A percentile compares a stretch with the other conserved stretches of the same genome.
Evolutionary conservation across 2,329 filamentous ascomycete genomes (phyloP).

Genomic region (Cadophora gregata): DNA sequence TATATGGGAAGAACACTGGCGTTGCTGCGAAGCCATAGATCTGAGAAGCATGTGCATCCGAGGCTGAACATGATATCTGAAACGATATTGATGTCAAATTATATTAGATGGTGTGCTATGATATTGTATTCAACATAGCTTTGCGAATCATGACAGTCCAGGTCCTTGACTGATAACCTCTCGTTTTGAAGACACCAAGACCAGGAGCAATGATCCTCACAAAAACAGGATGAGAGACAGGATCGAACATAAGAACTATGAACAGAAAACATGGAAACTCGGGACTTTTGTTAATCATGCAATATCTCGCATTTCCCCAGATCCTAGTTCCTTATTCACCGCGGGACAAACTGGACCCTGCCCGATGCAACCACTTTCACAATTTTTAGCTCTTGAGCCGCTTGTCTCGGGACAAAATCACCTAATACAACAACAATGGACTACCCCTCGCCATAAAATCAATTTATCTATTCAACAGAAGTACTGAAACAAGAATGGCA

Average conservation of each 20-base stretch:
- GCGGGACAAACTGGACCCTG: constrained; percentile 11
- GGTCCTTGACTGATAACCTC: no score
- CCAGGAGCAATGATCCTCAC: no score
- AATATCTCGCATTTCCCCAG: background rate
- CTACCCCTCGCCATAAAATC: constrained; percentile 9
- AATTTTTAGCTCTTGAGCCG: constrained; percentile 5
- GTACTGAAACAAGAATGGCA: constrained; percentile 46
- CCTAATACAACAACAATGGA: constrained; percentile 9
- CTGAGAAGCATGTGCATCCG: background rate
- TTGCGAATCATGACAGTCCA: background rate
- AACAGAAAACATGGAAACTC: no score
- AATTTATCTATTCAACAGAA: background rate
- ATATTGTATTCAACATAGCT: background rate
- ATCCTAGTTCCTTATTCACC: constrained; percentile 8
- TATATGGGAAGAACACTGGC: background rate
- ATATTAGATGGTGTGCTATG: background rate
- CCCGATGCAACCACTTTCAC: constrained; percentile 7
- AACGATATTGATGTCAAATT: background rate
- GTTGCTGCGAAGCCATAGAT: constrained; percentile 8
- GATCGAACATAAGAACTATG: no score
- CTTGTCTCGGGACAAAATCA: background rate
- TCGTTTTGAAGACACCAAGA: no score
- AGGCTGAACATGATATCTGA: background rate
- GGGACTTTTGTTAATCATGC: background rate
- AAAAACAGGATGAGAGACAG: no score